Percentiles rank a stretch among this genome's conserved stretches.
Conservation (phyloP, 2,329 filamentous ascomycete species). For the Peltaster fructicola region DNA sequence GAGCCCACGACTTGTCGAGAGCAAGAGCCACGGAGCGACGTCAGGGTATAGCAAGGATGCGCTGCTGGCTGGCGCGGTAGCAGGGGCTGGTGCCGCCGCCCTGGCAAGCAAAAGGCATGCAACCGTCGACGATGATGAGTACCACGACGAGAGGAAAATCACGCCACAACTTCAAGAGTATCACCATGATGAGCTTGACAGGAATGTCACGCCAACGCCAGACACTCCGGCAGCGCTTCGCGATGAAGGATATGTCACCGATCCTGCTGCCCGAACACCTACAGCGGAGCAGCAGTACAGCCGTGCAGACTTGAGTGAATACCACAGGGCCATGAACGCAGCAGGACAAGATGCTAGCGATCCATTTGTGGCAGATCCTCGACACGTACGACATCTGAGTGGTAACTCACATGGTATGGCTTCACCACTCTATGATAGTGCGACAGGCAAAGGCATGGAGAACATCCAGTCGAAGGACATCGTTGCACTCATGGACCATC, state of each 20-base stretch:
- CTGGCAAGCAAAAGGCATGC: constrained; percentile 18
- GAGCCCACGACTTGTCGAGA: constrained; percentile 6
- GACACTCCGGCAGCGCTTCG: constrained; percentile 43
- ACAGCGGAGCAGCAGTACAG: constrained; percentile 25
- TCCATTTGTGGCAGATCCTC: constrained; percentile 42
- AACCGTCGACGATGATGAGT: constrained; percentile 17
- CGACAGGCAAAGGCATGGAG: constrained; percentile 75
- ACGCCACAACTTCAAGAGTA: constrained; percentile 19
- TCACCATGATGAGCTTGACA: constrained; percentile 5
- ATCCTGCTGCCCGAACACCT: constrained; percentile 32
- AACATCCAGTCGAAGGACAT: constrained; percentile 93
- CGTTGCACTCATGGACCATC: constrained; percentile 92
- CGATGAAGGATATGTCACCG: constrained; percentile 86
- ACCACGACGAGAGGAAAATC: constrained; percentile 19
- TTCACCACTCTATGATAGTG: constrained; percentile 77
- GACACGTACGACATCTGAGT: constrained; percentile 53
- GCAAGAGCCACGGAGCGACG: constrained; percentile 5
- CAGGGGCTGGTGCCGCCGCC: constrained; percentile 11
- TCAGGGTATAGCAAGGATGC: constrained; percentile 7
- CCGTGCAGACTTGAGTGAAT: constrained; percentile 38
- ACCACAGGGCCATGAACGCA: constrained; percentile 32
- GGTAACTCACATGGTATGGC: constrained; percentile 83
- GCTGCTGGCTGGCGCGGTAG: constrained; percentile 11
- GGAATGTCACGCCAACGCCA: constrained; percentile 22
- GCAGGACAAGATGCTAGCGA: constrained; percentile 14